A percentile compares a stretch with the other conserved stretches of the same genome.
Conservation (phyloP, 768 basidiomycete genomes). For the Mycena epipterygia region DNA sequence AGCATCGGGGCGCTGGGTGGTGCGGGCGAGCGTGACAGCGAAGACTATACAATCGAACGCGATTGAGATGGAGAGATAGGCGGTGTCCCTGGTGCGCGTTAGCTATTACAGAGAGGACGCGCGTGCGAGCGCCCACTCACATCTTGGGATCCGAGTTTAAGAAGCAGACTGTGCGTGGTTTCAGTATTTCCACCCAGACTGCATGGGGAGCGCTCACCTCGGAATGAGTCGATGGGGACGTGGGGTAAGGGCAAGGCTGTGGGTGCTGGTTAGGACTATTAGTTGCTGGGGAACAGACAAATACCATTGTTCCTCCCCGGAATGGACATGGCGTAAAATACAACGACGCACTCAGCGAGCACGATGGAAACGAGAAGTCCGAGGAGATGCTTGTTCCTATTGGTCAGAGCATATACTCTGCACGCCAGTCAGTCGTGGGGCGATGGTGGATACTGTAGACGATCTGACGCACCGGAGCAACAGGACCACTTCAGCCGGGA, state of each 20-base stretch:
- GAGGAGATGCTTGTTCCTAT: constrained; percentile 29
- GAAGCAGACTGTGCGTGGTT: constrained; percentile 26
- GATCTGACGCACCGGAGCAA: constrained; percentile 39
- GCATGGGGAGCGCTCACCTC: constrained; percentile 15
- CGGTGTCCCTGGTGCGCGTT: constrained; percentile 39
- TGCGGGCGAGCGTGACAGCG: constrained; percentile 37
- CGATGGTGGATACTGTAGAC: background rate
- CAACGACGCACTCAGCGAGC: constrained; percentile 40
- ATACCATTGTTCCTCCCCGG: constrained; percentile 42
- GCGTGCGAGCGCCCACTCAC: background rate
- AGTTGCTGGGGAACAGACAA: background rate
- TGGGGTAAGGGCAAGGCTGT: constrained; percentile 31
- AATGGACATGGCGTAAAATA: constrained; percentile 45
- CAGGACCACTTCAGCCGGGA: constrained; percentile 45
- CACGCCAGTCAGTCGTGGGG: background rate
- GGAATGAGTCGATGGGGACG: constrained; percentile 36
- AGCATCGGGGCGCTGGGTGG: no score
- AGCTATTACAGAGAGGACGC: background rate
- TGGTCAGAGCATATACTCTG: constrained; percentile 42
- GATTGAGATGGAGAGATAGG: constrained; percentile 43
- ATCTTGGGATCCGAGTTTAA: constrained; percentile 32
- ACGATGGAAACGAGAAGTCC: constrained; percentile 37
- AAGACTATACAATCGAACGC: constrained; percentile 46
- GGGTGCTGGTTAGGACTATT: background rate
- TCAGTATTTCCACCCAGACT: background rate